Conservation (phyloP, 2,329 filamentous ascomycete genomes). For the Fusarium torulosum region DNA sequence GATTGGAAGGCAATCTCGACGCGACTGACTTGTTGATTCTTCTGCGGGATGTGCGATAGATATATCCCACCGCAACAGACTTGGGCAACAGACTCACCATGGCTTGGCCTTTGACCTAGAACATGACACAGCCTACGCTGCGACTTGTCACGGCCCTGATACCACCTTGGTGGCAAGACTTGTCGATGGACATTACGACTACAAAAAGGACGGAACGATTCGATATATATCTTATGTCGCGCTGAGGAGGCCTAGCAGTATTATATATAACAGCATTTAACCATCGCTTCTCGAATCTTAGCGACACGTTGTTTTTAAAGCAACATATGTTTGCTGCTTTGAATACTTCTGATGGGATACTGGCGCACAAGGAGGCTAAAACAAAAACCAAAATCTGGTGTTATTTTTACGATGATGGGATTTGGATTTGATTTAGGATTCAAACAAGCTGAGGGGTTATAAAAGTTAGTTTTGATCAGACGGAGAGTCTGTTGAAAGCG, state of each 20-base stretch:
- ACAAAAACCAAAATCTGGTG: constrained; percentile 10
- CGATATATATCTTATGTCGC: constrained; percentile 17
- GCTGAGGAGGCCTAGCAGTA: constrained; percentile 25
- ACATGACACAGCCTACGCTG: background rate
- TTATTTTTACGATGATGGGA: constrained; percentile 9
- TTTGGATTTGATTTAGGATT: constrained; percentile 11
- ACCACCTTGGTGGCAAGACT: constrained; percentile 14
- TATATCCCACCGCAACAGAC: constrained; percentile 43
- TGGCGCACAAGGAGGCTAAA: constrained; percentile 23
- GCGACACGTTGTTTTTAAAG: constrained; percentile 19
- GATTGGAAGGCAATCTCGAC: constrained; percentile 43
- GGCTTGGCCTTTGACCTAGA: constrained; percentile 2
- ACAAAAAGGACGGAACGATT: constrained; percentile 15
- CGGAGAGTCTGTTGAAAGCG: constrained; percentile 12
- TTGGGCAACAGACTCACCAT: constrained; percentile 22
- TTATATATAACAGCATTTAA: constrained; percentile 34
- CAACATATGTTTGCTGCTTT: constrained; percentile 4
- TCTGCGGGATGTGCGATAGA: constrained; percentile 44
- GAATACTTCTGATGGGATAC: constrained; percentile 3
- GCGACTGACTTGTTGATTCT: constrained; percentile 40
- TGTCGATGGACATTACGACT: constrained; percentile 34
- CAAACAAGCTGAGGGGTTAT: background rate
- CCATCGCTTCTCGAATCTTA: constrained; percentile 17
- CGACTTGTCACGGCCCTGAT: constrained; percentile 8
- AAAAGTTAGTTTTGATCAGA: constrained; percentile 36